A percentile compares a stretch with the other conserved stretches of the same genome.
Conservation (phyloP, 2,329 filamentous ascomycete species). For the Xylariaceae sp. region DNA sequence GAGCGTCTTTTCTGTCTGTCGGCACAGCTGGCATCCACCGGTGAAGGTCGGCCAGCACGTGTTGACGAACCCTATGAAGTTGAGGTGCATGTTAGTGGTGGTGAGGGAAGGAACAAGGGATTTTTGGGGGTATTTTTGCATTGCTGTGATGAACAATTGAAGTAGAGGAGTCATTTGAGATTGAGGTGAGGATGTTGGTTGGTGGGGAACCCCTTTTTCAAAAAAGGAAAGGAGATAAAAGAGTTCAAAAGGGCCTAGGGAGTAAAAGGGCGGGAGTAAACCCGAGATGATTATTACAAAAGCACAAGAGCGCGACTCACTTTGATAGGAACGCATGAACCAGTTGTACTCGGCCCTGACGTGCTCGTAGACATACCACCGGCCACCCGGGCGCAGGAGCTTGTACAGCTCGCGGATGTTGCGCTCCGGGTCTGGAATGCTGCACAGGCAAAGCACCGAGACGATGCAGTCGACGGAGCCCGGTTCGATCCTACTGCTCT, state of each 20-base stretch:
- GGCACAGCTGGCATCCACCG: constrained; percentile 49
- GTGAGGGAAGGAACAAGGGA: no score
- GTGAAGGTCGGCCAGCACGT: constrained; percentile 50
- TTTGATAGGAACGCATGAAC: constrained; percentile 46
- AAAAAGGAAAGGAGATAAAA: no score
- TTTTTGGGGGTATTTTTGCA: no score
- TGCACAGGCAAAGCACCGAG: constrained; percentile 58
- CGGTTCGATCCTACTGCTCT: constrained; percentile 40
- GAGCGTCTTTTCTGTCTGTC: constrained; percentile 46
- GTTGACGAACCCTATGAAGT: constrained; percentile 43
- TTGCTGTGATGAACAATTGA: neutral
- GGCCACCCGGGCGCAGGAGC: constrained; percentile 56
- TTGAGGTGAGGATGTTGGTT: neutral
- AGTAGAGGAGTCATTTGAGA: no score
- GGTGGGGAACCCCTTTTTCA: no score
- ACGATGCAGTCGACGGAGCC: constrained; percentile 57
- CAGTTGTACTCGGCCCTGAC: constrained; percentile 41
- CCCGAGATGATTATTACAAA: neutral
- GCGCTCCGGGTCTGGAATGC: constrained; percentile 55
- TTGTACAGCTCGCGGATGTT: constrained; percentile 54
- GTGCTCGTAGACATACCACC: constrained; percentile 62
- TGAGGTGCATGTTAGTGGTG: neutral
- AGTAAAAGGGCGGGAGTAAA: neutral
- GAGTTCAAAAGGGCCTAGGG: no score
- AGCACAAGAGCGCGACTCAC: constrained; percentile 37